These are phyloP conservation scores for Scheffersomyces titani DNA, from an alignment of 1,139 yeast genomes.

Conservation along the genomic window DNA sequence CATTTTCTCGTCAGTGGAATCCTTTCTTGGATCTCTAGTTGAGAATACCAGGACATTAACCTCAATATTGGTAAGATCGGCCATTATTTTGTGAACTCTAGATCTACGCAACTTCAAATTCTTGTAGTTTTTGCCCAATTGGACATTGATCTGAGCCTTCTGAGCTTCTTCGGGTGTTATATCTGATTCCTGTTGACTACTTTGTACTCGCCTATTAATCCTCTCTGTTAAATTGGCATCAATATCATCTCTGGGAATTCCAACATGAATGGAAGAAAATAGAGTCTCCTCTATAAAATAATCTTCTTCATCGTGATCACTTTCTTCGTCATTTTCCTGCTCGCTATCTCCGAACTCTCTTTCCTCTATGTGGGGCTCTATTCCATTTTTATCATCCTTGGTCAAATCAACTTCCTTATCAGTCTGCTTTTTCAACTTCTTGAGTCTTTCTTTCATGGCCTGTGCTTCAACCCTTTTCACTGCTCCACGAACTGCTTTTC, in stretches of 20 bases:
- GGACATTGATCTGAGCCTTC: conserved; percentile 19
- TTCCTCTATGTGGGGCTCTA: conserved; percentile 4
- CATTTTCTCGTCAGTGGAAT: conserved; percentile 18
- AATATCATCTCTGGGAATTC: conserved; percentile 54
- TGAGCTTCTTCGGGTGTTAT: conserved; percentile 9
- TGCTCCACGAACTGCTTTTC: conserved; percentile 63
- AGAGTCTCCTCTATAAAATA: conserved; percentile 60
- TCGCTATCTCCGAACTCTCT: not conserved
- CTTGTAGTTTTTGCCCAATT: conserved; percentile 28
- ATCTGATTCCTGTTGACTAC: conserved; percentile 20
- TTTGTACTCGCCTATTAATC: conserved; percentile 50
- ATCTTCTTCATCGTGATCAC: conserved; percentile 18
- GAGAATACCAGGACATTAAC: conserved; percentile 48
- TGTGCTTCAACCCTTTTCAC: conserved; percentile 60
- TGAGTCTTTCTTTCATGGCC: conserved; percentile 31
- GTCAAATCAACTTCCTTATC: not conserved
- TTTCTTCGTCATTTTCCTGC: conserved; percentile 17
- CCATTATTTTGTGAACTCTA: conserved; percentile 55
- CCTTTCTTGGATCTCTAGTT: conserved; percentile 48
- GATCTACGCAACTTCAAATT: conserved; percentile 68
- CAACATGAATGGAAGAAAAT: conserved; percentile 72
- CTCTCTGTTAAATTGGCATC: conserved; percentile 50
- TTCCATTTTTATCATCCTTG: not conserved
- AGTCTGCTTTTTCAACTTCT: conserved; percentile 9
- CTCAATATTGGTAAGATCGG: conserved; percentile 57